These are phyloP conservation scores for Diutina scorzettiae DNA, from an alignment of 1,139 yeast genomes.

Conservation along the genomic window DNA sequence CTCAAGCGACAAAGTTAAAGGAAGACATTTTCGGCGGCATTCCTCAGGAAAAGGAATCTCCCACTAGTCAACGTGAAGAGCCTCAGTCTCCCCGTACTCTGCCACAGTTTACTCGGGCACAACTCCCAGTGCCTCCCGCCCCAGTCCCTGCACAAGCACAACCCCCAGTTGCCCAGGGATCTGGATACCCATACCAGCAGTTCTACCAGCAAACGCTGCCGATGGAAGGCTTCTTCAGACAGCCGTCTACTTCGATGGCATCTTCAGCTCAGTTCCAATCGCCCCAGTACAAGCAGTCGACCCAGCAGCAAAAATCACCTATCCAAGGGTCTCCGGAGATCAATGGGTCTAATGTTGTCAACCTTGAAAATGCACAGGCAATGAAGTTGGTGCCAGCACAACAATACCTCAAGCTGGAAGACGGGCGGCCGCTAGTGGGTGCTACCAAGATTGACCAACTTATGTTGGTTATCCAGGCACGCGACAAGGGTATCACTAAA, in stretches of 20 bases:
- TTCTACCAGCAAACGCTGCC: background rate
- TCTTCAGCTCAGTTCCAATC: background rate
- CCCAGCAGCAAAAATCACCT: background rate
- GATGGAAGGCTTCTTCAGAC: background rate
- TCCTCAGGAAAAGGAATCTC: background rate
- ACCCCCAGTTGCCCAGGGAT: background rate
- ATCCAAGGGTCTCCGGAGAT: background rate
- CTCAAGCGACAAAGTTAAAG: background rate
- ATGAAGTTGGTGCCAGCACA: constrained; percentile 30
- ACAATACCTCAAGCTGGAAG: constrained; percentile 36
- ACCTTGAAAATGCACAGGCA: constrained; percentile 6
- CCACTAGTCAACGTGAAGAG: background rate
- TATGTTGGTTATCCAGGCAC: constrained; percentile 82
- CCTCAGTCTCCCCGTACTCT: constrained; percentile 2
- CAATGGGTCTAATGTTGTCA: background rate
- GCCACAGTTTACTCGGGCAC: background rate
- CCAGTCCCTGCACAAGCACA: background rate
- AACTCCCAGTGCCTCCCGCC: background rate
- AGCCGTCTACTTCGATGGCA: background rate
- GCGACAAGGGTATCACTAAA: constrained; percentile 59
- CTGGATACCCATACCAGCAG: background rate
- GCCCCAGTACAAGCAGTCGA: background rate
- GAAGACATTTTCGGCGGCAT: background rate
- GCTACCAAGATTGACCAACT: constrained; percentile 83
- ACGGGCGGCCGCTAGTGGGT: constrained; percentile 61